Evolutionary conservation across 768 basidiomycete species (phyloP), one percentile per base, ranked within the genome.

Genomic region (Kwoniella europaea): DNA sequence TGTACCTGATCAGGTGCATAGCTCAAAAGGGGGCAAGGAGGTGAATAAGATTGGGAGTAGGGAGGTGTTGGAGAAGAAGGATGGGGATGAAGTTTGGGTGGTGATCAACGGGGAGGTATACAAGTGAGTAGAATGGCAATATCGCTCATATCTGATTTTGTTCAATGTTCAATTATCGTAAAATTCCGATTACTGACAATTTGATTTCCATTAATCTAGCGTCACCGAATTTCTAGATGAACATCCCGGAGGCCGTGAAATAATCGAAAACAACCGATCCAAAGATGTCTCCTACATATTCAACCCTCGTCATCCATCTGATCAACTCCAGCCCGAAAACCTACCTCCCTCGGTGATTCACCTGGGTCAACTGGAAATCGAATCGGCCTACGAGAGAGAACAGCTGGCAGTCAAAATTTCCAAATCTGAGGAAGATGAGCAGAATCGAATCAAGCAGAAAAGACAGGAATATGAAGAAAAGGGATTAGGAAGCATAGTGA

Each of bases 91-190:
- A 58, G 55, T 75, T 22, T 80, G 79, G 79, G 79, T 80, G 18
- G 77, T 80, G 16, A 80, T 80, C 68, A 76, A 80, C 18, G 79
- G 79, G 2, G 74, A 78, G 20, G 79, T 80, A 1, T 80, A 80
- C 54, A 69, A 80, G 79, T 80, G 68, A 68, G 79, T 74, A 35
- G 54, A n/a, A 5, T 13, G 29, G 5, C 29, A 29, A 29, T 12
- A 42, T 43, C 22, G 24, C 10, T 58, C 56, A 22, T 24, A 58
- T 15, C 22, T 58, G 56, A 58, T 29, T 29, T 29, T 29, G 29
- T 29, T 29, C 29, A 29, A 29, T 29, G 29, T 4, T 6, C 3
- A 6, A 29, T 29, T 29, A 29, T 29, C 29, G 29, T 29, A 29
- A 29, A 29, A 29, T 6, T 29, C 29, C 5, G 29, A 29, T 29